Conservation (phyloP, 768 basidiomycete genomes). For the Trametes meyenii region DNA sequence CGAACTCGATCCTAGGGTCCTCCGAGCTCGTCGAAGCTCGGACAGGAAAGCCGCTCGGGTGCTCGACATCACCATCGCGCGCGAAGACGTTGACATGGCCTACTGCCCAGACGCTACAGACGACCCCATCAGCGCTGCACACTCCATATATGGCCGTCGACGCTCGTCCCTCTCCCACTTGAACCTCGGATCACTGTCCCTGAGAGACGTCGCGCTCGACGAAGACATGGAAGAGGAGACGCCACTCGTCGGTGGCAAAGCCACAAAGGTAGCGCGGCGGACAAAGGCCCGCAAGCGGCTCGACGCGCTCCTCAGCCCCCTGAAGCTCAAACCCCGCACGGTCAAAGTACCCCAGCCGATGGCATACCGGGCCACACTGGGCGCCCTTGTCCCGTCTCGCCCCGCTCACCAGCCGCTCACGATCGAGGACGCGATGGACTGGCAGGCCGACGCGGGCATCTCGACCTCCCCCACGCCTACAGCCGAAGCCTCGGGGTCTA, state of each 20-base stretch:
- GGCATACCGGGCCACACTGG: too few relatives aligned
- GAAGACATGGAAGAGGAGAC: background rate
- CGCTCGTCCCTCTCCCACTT: background rate
- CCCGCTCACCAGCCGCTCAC: too few relatives aligned
- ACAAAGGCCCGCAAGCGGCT: background rate
- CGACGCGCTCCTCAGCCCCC: too few relatives aligned
- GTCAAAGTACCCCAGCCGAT: too few relatives aligned
- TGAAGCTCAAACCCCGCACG: too few relatives aligned
- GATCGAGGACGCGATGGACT: too few relatives aligned
- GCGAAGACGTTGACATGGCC: background rate
- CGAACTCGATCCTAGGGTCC: background rate
- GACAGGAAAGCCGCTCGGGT: slow-evolving; percentile 2
- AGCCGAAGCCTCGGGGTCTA: background rate
- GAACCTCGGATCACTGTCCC: background rate
- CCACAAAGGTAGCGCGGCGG: background rate
- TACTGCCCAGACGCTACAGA: background rate
- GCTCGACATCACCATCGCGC: background rate
- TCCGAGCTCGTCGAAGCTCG: background rate
- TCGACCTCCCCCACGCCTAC: too few relatives aligned
- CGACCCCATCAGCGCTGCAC: background rate
- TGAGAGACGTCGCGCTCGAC: background rate
- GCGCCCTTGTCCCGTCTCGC: too few relatives aligned
- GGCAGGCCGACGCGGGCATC: too few relatives aligned
- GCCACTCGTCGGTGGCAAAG: background rate
- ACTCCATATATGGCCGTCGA: background rate